These are phyloP conservation scores for Lactarius quietus DNA, from an alignment of 768 basidiomycete species.

Conservation along the genomic window DNA sequence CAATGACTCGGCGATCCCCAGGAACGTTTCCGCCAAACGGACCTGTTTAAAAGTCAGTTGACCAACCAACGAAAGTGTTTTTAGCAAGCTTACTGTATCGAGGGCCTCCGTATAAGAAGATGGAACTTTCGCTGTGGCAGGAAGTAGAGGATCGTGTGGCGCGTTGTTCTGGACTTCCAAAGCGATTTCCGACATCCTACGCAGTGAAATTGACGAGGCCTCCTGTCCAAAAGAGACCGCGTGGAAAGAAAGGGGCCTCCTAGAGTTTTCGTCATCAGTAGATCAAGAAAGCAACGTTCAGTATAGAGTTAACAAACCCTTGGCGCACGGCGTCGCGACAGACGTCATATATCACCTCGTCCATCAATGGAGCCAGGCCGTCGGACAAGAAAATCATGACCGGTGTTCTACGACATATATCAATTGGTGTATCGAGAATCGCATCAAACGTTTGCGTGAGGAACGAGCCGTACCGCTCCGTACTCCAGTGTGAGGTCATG, in stretches of 20 bases:
- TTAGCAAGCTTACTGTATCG: slow-evolving; percentile 41
- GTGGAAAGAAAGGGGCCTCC: slow-evolving; percentile 55
- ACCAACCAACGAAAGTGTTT: not conserved
- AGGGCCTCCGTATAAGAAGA: slow-evolving; percentile 51
- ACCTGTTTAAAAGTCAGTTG: slow-evolving; percentile 34
- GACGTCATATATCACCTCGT: slow-evolving; percentile 40
- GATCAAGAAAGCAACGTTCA: not conserved
- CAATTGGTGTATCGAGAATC: not conserved
- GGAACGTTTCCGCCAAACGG: slow-evolving; percentile 52
- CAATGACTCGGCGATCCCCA: slow-evolving; percentile 54
- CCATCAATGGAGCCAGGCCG: slow-evolving; percentile 44
- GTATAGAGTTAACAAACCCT: slow-evolving; percentile 35
- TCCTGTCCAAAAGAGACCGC: slow-evolving; percentile 50
- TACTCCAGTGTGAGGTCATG: slow-evolving; percentile 49
- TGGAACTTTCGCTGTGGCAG: slow-evolving; percentile 29
- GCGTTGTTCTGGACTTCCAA: slow-evolving; percentile 43
- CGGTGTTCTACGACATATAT: slow-evolving; percentile 38
- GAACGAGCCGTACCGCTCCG: slow-evolving; percentile 41
- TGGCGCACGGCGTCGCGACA: slow-evolving; percentile 42
- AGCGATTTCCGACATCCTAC: slow-evolving; percentile 51
- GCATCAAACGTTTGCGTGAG: not conserved
- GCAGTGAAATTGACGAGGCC: slow-evolving; percentile 33
- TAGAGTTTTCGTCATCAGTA: slow-evolving; percentile 24
- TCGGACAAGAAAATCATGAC: slow-evolving; percentile 58
- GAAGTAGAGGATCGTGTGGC: slow-evolving; percentile 39